Evolutionary conservation across 139 green algal species (phyloP).

Genomic region (Raphidocelis subcapitata): DNA sequence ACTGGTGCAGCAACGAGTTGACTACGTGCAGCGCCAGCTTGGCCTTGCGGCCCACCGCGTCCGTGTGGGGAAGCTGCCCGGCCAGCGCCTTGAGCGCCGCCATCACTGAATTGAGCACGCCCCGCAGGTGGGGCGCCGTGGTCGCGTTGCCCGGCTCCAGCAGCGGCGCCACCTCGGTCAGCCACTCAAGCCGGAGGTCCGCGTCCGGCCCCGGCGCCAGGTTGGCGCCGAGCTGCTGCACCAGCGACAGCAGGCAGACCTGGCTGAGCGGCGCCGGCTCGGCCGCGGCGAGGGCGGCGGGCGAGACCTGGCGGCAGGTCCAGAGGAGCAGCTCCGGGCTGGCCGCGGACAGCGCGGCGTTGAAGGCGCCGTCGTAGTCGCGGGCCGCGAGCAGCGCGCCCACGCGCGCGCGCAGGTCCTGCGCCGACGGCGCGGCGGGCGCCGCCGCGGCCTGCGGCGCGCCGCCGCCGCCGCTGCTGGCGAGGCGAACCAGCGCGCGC

Average conservation of each 20-base stretch:
- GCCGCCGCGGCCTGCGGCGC: not conserved
- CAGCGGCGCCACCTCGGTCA: slow-evolving; percentile 55
- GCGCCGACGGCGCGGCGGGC: not conserved
- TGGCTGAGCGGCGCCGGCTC: slow-evolving; percentile 62
- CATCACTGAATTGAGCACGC: slow-evolving; percentile 46
- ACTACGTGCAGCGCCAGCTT: slow-evolving; percentile 57
- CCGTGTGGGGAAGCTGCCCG: not conserved
- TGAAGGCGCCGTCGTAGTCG: slow-evolving; percentile 60
- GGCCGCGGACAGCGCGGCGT: slow-evolving; percentile 43
- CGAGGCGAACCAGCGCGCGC: not conserved
- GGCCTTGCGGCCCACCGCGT: slow-evolving; percentile 26
- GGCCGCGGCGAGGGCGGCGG: slow-evolving; percentile 6
- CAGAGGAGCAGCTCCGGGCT: slow-evolving; percentile 71
- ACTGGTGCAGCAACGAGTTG: slow-evolving; percentile 50
- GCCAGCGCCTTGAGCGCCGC: slow-evolving; percentile 29
- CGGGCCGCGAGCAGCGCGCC: slow-evolving; percentile 3
- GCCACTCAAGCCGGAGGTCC: slow-evolving; percentile 72
- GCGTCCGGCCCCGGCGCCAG: slow-evolving; percentile 33
- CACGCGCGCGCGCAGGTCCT: slow-evolving; percentile 2
- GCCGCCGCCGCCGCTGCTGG: not conserved
- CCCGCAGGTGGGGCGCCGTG: slow-evolving; percentile 43
- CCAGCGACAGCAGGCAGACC: slow-evolving; percentile 68
- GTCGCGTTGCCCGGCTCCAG: slow-evolving; percentile 61
- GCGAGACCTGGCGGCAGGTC: slow-evolving; percentile 67
- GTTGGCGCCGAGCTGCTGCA: slow-evolving; percentile 76